These are phyloP conservation scores for Aureobasidium leucospermi DNA, from an alignment of 2,329 filamentous ascomycete species.

Conservation along the genomic window DNA sequence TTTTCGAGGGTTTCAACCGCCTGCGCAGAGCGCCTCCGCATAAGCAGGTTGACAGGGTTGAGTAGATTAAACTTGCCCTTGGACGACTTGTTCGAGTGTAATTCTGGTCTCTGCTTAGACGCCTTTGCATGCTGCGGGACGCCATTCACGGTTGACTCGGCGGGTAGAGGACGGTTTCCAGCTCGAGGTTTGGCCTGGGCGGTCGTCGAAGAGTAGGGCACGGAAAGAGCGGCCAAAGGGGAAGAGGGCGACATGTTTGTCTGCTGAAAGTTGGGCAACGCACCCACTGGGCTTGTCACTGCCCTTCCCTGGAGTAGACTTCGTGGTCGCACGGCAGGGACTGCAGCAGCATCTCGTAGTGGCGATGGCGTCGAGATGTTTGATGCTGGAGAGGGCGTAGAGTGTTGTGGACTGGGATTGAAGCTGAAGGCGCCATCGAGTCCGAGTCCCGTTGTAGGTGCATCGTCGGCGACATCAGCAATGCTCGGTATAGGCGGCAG, in stretches of 20 bases:
- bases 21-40: constrained; percentile 47
- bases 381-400: not conserved
- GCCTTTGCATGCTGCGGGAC: constrained; percentile 16
- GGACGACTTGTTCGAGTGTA: constrained; percentile 13
- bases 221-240: constrained; percentile 14
- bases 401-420: not conserved
- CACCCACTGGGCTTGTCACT: constrained; percentile 6
- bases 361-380: not conserved
- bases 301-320: not conserved
- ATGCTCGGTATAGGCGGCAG: constrained; percentile 36
- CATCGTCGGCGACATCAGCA: constrained; percentile 17
- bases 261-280: not conserved
- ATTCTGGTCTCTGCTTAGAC: constrained; percentile 12
- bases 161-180: constrained; percentile 17
- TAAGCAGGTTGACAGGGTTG: constrained; percentile 55
- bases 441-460: not conserved
- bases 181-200: constrained; percentile 14
- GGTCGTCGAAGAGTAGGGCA: constrained; percentile 15
- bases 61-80: constrained; percentile 31
- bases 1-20: constrained; percentile 42
- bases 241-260: not conserved
- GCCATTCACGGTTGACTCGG: constrained; percentile 14
- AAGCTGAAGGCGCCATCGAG: not conserved
- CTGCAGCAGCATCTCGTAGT: not conserved
- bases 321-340: not conserved